Evolutionary conservation across 176 grass and related monocot species (phyloP), one percentile per base, ranked within the genome.

Genomic region (Oryza longistaminata): DNA sequence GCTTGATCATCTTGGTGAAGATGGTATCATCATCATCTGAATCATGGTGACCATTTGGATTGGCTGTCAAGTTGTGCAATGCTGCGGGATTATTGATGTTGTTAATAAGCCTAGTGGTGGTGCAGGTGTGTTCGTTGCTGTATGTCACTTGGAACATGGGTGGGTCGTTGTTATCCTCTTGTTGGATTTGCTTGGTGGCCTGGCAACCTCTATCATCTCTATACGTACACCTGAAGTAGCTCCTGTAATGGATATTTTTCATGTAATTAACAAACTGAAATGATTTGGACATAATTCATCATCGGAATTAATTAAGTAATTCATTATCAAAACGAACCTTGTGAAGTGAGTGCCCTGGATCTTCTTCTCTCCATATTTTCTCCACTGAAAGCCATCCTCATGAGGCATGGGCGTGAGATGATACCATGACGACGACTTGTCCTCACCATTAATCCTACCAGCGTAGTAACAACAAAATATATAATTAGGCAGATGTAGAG

Each of bases 191-290:
- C 40, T 79, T 86, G 3, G 53, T 79, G 13, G 84, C 75, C 25
- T 0, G 21, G 68, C 84, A 86, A 1, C 84, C 76, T 2, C 10
- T 72, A 68, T 80, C 76, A 11, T 27, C 14, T 55, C 37, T 86
- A 68, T 86, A 86, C 39, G 37, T 79, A 11, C 84, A 85, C 67
- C 83, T 45, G 67, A 79, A 79, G 52, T 85, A 85, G 75, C 66
- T 85, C 75, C 75, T 85, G 16, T 21, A 37, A 37, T 37, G 35
- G 5, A 37, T 37, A 37, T 37, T 31, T 31, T 31, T 31, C 29
- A 37, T 37, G 5, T 37, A 37, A 37, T 37, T 37, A 37, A 37
- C 35, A 37, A 37, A 4, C 35, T 37, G 35, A 37, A 37, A 37
- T 22, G 7, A 1, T 1, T 15, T 19, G 50, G 2, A 17, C 53